Conservation (phyloP, 2,329 filamentous ascomycete genomes). For the Coleophoma eucalyptorum region DNA sequence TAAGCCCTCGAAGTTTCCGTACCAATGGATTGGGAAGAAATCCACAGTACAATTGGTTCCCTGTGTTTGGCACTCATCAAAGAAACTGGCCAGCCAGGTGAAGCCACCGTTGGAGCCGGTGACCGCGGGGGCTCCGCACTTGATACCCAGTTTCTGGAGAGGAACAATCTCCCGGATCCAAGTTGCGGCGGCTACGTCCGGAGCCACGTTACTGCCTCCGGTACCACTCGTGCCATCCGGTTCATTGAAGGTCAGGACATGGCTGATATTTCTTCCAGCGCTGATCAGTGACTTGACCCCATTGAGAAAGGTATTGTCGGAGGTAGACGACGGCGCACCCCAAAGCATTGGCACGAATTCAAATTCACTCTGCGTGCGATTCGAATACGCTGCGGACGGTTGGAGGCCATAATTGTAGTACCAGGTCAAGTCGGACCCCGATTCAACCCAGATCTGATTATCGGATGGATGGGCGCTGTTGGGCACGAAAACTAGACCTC, state of each 20-base stretch:
- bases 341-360: conserved; percentile 82
- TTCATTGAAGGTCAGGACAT: conserved; percentile 77
- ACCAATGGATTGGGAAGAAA: conserved; percentile 62
- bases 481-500: conserved; percentile 68
- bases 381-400: conserved; percentile 49
- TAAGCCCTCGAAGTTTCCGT: conserved; percentile 47
- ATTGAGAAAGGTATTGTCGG: conserved; percentile 57
- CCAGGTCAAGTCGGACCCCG: conserved; percentile 64
- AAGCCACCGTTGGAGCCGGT: conserved; percentile 57
- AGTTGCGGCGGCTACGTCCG: conserved; percentile 56
- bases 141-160: conserved; percentile 58
- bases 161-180: conserved; percentile 74
- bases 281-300: conserved; percentile 52
- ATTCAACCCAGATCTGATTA: conserved; percentile 59
- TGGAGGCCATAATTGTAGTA: conserved; percentile 74
- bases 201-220: conserved; percentile 61
- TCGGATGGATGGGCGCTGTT: conserved; percentile 52
- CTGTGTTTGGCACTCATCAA: conserved; percentile 54
- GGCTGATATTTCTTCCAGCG: conserved; percentile 53
- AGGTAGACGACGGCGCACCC: conserved; percentile 48
- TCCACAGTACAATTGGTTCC: conserved; percentile 52
- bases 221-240: conserved; percentile 55
- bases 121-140: conserved; percentile 65
- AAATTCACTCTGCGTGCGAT: conserved; percentile 49
- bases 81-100: conserved; percentile 63